These are phyloP conservation scores for Hondaea fermentalgiana DNA, from an alignment of 108 stramenopile genomes.

Conservation along the genomic window DNA sequence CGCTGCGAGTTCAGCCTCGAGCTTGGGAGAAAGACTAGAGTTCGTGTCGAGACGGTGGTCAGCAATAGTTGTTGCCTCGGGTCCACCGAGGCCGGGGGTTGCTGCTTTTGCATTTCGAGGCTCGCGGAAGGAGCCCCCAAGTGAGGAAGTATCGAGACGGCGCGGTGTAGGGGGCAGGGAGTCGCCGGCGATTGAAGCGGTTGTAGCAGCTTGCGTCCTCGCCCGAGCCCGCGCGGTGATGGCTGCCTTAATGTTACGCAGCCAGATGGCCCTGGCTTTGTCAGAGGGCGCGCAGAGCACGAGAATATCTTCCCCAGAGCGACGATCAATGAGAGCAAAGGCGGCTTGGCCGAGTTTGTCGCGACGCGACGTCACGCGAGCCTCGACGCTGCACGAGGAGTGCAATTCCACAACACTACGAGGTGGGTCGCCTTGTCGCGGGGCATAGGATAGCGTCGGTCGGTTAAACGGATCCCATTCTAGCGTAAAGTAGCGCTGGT, in stretches of 20 bases:
- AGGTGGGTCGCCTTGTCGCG: not conserved
- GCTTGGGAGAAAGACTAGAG: not conserved
- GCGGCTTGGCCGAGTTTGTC: not conserved
- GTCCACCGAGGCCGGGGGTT: not conserved
- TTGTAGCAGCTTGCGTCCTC: not conserved
- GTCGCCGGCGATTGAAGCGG: not conserved
- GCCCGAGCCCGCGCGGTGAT: not conserved
- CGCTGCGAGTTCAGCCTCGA: not conserved
- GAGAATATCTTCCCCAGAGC: not conserved
- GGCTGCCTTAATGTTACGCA: not conserved
- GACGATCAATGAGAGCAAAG: not conserved
- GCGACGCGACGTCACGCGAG: not conserved
- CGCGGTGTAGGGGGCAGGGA: not conserved
- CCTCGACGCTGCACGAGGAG: not conserved
- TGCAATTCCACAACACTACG: not conserved
- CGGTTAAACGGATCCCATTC: not conserved
- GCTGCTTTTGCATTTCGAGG: not conserved
- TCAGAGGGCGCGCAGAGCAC: not conserved
- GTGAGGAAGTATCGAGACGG: not conserved
- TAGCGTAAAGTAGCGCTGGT: not conserved
- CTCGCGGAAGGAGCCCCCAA: not conserved
- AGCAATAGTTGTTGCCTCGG: not conserved
- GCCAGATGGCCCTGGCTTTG: not conserved
- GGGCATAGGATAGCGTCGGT: not conserved
- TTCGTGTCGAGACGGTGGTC: not conserved